These are phyloP conservation scores for Penicillium ucsense DNA, from an alignment of 495 filamentous ascomycete species.

Conservation along the genomic window DNA sequence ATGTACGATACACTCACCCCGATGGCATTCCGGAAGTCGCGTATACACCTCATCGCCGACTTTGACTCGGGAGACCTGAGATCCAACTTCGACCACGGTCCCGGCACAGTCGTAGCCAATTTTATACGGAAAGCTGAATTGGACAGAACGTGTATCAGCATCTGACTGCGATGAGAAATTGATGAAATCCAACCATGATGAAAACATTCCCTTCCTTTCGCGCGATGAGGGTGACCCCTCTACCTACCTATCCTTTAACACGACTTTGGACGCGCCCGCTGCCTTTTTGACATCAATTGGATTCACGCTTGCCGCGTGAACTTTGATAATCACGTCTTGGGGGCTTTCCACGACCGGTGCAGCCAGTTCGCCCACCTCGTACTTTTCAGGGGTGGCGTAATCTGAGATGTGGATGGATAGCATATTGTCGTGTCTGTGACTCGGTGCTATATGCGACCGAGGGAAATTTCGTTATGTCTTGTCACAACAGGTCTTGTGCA, in stretches of 20 bases:
- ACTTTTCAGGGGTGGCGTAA: conserved; percentile 32
- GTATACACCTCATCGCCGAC: conserved; percentile 43
- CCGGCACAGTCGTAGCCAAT: conserved; percentile 40
- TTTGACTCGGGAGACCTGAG: conserved; percentile 31
- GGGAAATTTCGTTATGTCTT: too few species aligned
- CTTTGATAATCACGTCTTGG: conserved; percentile 39
- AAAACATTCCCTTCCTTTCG: too few species aligned
- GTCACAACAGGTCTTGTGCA: too few species aligned
- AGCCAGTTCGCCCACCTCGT: conserved; percentile 33
- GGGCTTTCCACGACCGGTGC: conserved; percentile 6
- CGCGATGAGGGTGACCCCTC: too few species aligned
- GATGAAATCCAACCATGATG: too few species aligned
- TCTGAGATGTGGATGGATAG: conserved; percentile 33
- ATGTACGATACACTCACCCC: conserved; percentile 4
- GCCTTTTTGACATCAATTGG: conserved; percentile 44
- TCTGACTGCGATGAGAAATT: too few species aligned
- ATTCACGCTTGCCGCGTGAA: conserved; percentile 39
- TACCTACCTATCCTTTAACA: conserved; percentile 18
- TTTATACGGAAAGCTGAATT: conserved; percentile 28
- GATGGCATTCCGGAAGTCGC: conserved; percentile 19
- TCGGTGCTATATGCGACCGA: too few species aligned
- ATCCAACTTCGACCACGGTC: conserved; percentile 33
- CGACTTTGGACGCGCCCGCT: conserved; percentile 17
- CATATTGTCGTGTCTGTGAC: conserved; percentile 20
- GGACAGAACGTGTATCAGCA: background rate